These are phyloP conservation scores for Scutellaria galericulata DNA, from an alignment of 257 asterid genomes.

Conservation along the genomic window DNA sequence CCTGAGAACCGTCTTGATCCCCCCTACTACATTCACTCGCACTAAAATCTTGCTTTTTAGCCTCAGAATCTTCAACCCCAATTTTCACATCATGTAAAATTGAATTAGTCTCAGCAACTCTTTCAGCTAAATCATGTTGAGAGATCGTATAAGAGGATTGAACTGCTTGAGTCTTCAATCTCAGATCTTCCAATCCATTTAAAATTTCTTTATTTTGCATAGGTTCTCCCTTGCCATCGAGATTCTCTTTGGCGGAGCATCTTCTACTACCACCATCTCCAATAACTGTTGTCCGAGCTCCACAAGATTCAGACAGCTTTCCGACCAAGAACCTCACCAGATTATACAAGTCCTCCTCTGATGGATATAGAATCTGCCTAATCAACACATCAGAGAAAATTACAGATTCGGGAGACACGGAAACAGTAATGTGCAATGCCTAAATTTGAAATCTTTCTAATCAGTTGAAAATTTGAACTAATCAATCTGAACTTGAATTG, in stretches of 20 bases:
- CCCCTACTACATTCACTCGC: slow-evolving; percentile 13
- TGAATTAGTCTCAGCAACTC: slow-evolving; percentile 32
- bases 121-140: slow-evolving; percentile 21
- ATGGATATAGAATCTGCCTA: slow-evolving; percentile 82
- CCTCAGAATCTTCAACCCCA: slow-evolving; percentile 32
- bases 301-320: slow-evolving; percentile 53
- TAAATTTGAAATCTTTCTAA: neutral
- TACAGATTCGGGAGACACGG: neutral
- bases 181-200: slow-evolving; percentile 28
- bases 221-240: slow-evolving; percentile 26
- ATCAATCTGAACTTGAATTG: neutral
- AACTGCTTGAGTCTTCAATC: slow-evolving; percentile 29
- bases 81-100: slow-evolving; percentile 6
- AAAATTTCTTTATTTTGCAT: slow-evolving; percentile 36
- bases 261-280: slow-evolving; percentile 27
- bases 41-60: slow-evolving; percentile 17
- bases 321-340: slow-evolving; percentile 65
- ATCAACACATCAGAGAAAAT: slow-evolving; percentile 44
- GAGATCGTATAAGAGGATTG: slow-evolving; percentile 13
- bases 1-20: slow-evolving; percentile 36
- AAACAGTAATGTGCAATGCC: neutral
- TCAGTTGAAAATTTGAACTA: neutral
- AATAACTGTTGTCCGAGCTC: slow-evolving; percentile 28
- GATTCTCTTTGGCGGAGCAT: slow-evolving; percentile 26
- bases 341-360: slow-evolving; percentile 68